Conservation (phyloP, 2,329 filamentous ascomycete species). For the Talaromyces amestolkiae region DNA sequence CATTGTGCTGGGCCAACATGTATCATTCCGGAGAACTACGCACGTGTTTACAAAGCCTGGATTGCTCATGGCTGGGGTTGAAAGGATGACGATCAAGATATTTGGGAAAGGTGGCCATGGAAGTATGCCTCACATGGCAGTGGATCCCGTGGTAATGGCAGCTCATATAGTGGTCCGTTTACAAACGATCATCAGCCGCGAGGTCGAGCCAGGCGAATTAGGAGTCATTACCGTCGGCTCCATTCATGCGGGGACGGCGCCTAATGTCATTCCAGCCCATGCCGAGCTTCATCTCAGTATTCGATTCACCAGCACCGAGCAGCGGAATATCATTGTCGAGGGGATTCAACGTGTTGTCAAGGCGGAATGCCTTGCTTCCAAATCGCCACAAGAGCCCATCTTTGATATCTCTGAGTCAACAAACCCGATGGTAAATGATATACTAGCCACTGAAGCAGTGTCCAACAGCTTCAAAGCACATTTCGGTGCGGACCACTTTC, state of each 20-base stretch:
- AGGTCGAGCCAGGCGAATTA: slow-evolving; percentile 52
- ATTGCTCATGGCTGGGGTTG: slow-evolving; percentile 43
- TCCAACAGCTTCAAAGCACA: neutral
- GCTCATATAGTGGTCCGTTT: slow-evolving; percentile 56
- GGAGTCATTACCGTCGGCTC: slow-evolving; percentile 51
- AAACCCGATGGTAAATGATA: neutral
- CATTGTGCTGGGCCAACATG: slow-evolving; percentile 56
- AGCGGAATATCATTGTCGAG: slow-evolving; percentile 44
- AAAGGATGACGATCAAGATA: slow-evolving; percentile 52
- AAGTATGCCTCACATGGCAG: slow-evolving; percentile 53
- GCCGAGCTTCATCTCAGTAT: neutral
- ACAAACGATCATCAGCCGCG: slow-evolving; percentile 59
- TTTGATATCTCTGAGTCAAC: neutral
- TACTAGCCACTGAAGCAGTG: neutral
- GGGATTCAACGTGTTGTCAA: slow-evolving; percentile 55
- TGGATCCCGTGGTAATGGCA: slow-evolving; percentile 60
- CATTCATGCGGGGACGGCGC: neutral
- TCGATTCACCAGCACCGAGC: neutral
- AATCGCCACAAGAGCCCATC: neutral
- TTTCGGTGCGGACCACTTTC: neutral
- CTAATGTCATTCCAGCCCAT: neutral
- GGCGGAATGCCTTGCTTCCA: slow-evolving; percentile 51
- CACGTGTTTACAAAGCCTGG: slow-evolving; percentile 38
- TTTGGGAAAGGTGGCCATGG: slow-evolving; percentile 59
- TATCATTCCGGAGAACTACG: slow-evolving; percentile 47